Conservation (phyloP, 306 rosid species). For the Senna siamea region DNA sequence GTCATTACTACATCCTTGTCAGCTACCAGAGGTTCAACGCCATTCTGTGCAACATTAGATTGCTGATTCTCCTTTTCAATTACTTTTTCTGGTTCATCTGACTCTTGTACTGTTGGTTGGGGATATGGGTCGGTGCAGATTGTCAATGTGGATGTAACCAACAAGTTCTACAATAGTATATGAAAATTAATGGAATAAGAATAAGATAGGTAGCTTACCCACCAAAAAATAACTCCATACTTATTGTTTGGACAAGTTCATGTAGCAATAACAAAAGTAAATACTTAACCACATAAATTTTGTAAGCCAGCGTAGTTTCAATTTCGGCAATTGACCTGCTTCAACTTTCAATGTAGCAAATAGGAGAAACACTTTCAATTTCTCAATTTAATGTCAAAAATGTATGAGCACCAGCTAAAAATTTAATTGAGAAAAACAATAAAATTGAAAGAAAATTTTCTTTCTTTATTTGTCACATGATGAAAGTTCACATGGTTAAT, state of each 20-base stretch:
- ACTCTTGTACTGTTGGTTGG: slow-evolving; percentile 46
- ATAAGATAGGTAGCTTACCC: neutral
- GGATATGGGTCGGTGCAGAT: slow-evolving; percentile 57
- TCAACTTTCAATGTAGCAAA: neutral
- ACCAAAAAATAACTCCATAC: neutral
- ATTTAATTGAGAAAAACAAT: neutral
- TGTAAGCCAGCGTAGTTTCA: neutral
- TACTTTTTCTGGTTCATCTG: slow-evolving; percentile 49
- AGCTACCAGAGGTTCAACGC: slow-evolving; percentile 57
- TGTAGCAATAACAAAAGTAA: slow-evolving; percentile 17
- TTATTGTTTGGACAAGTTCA: slow-evolving; percentile 21
- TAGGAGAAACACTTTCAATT: neutral
- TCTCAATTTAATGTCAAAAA: neutral
- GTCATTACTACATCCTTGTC: slow-evolving; percentile 76
- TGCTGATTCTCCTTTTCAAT: slow-evolving; percentile 56
- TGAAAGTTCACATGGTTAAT: neutral
- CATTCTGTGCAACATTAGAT: slow-evolving; percentile 57
- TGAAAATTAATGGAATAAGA: slow-evolving; percentile 1
- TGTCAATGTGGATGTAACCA: slow-evolving; percentile 79
- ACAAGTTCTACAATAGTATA: slow-evolving; percentile 67
- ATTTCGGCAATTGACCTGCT: neutral
- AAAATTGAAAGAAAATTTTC: too few relatives aligned
- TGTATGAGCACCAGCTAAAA: neutral
- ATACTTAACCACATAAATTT: neutral
- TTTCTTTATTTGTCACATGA: neutral